Base-by-base conservation (phyloP, 306 rosid species). In the Quercus suber region DNA sequence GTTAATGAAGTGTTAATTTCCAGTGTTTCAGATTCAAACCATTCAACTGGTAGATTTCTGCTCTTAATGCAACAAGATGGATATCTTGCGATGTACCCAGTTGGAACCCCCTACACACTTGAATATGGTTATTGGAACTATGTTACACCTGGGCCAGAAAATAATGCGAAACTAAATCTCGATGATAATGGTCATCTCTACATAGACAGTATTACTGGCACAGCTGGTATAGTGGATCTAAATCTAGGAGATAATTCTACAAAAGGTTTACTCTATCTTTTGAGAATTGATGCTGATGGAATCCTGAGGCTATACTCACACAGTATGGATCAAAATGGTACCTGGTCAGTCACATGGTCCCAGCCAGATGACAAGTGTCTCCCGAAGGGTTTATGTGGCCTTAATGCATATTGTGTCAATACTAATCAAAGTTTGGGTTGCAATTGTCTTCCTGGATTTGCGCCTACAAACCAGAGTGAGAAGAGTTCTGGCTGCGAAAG, bases 1-100 rank as follows among this genome's bases (percentile, higher is more conserved):
- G 8, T 11, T 8, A 43, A 19, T 2, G 1, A n/a, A 1, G 5
- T 52, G 19, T 55, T 82, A 8, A 0, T 1, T 12, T 82, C 85
- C 4, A 69, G 78, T 45, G 49, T 17, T 9, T 70, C 84, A 12
- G 73, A 69, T 5, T 37, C 58, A 4, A 70, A 82, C 71, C 78
- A 82, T 35, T 77, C 85, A 14, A 12, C 77, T 3, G 83, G 86
- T 1, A 57, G 17, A 6, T 83, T 79, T 15, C 69, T 27, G 4
- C 86, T 82, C 52, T 10, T 6, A 1, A 82, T 78, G 82, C 82
- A 82, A 58, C 1, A 0, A 8, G 82, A 82, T 23, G 82, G 82
- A 31, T 68, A 78, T 59, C 82, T 82, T 18, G 80, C 69, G 27
- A 67, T 45, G 58, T 82, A 83, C 52, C 86, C 86, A 1, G 59